Evolutionary conservation across 2,329 filamentous ascomycete genomes (phyloP), one percentile per base, ranked within the genome.

Genomic region (Bipolaris oryzae): DNA sequence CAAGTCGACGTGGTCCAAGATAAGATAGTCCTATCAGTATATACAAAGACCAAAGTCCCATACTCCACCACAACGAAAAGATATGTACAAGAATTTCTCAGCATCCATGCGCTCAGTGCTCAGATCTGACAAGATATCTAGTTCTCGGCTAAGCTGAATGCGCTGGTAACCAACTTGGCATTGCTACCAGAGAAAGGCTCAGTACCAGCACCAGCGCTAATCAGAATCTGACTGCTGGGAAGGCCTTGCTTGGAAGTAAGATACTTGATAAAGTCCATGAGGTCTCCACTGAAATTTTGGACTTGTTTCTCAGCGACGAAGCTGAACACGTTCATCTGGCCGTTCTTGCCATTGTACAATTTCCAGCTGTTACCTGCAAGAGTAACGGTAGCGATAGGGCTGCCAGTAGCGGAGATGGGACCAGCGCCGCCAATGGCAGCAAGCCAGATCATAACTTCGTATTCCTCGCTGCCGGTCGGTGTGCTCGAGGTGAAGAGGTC

Each of bases 381-480:
- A 11, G 77, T 84, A 11, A 81, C 77, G 1, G 79, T 85, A 3
- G 81, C 84, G 61, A 87, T 78, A 5, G 83, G 64, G 16, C 75
- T 77, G 48, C 85, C 84, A 31, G 79, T 86, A 48, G 71, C 79
- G 53, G 86, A 85, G 76, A 88, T 85, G 21, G 85, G 84, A 5
- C 84, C 84, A 1, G 83, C 84, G 48, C 82, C 81, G 23, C 82
- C 84, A 42, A 86, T 73, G 28, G 83, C 83, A 3, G 78, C 82
- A 43, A 87, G 77, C 86, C 87, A 89, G 62, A 89, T 80, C 86
- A 89, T 89, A 64, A 89, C 78, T 74, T 89, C 87, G 67, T 85
- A 87, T 64, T 84, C 77, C n/a, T 79, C 69, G 44, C 62, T 69
- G 39, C 77, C 79, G 28, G 74, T 74, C 1, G 82, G 78, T 16